These are phyloP conservation scores for Cynanchum wilfordii DNA, from an alignment of 257 asterid genomes.

Conservation along the genomic window DNA sequence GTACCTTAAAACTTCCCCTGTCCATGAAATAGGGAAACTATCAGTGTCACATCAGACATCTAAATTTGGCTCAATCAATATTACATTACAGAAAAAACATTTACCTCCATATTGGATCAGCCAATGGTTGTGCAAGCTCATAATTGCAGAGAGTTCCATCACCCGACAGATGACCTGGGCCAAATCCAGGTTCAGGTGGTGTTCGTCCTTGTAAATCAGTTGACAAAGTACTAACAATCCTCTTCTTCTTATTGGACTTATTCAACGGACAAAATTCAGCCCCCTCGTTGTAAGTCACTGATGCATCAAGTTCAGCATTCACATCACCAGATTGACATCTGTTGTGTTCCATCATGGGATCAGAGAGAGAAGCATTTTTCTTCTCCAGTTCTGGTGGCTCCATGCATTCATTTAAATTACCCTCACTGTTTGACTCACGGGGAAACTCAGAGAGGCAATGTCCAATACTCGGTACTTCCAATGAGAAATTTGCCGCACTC, in stretches of 20 bases:
- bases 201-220: constrained; percentile 9
- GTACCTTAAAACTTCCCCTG: constrained; percentile 58
- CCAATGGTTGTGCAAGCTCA: constrained; percentile 34
- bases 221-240: not conserved
- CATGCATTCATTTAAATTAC: not conserved
- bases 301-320: not conserved
- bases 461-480: constrained; percentile 15
- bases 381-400: constrained; percentile 13
- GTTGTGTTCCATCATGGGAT: not conserved
- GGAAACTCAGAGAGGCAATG: constrained; percentile 14
- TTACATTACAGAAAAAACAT: constrained; percentile 20
- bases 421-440: not conserved
- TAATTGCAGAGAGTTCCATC: constrained; percentile 7
- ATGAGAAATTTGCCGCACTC: not conserved
- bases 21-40: constrained; percentile 14
- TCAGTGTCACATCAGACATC: constrained; percentile 7
- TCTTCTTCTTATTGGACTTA: not conserved
- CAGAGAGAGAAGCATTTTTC: not conserved
- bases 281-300: not conserved
- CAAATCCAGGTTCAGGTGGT: constrained; percentile 14
- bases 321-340: not conserved
- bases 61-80: not conserved
- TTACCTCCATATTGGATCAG: constrained; percentile 66
- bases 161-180: constrained; percentile 12
- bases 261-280: not conserved